These are phyloP conservation scores for Kwoniella europaea DNA, from an alignment of 768 basidiomycete genomes.

Conservation along the genomic window DNA sequence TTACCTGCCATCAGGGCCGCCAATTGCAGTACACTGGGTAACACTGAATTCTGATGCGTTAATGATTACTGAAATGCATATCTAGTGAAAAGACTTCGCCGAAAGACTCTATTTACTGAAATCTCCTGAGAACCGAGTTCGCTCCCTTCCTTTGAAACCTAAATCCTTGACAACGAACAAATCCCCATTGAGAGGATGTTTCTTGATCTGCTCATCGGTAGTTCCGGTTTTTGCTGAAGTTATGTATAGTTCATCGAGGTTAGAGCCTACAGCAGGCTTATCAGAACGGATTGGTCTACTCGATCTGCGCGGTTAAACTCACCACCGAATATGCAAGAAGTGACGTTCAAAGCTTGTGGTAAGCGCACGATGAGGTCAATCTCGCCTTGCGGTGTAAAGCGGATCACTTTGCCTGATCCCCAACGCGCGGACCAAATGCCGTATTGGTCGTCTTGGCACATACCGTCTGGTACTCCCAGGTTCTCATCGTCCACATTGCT, in stretches of 20 bases:
- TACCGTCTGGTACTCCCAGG: conserved; percentile 20
- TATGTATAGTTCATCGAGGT: conserved; percentile 28
- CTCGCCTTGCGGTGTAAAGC: conserved; percentile 24
- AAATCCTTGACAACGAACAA: conserved; percentile 24
- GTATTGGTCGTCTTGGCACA: conserved; percentile 18
- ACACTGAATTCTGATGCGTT: too few species aligned
- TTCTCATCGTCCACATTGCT: conserved; percentile 6
- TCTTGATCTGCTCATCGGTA: conserved; percentile 1
- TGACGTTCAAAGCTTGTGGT: conserved; percentile 39
- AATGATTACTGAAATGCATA: too few species aligned
- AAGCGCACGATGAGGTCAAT: conserved; percentile 33
- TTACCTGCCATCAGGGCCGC: too few species aligned
- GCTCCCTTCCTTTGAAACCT: conserved; percentile 15
- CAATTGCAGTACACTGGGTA: too few species aligned
- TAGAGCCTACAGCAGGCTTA: not conserved
- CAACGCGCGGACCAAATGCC: conserved; percentile 24
- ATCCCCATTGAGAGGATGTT: conserved; percentile 18
- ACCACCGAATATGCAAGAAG: conserved; percentile 45
- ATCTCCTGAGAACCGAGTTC: conserved; percentile 12
- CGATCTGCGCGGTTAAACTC: not conserved
- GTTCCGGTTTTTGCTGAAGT: conserved; percentile 23
- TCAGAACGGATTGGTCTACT: not conserved
- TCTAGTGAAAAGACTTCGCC: too few species aligned
- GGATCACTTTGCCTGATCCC: conserved; percentile 24
- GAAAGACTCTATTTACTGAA: not conserved